Base-by-base conservation (phyloP, 129 eudicot genomes). In the Rutidosis leptorrhynchoides region DNA sequence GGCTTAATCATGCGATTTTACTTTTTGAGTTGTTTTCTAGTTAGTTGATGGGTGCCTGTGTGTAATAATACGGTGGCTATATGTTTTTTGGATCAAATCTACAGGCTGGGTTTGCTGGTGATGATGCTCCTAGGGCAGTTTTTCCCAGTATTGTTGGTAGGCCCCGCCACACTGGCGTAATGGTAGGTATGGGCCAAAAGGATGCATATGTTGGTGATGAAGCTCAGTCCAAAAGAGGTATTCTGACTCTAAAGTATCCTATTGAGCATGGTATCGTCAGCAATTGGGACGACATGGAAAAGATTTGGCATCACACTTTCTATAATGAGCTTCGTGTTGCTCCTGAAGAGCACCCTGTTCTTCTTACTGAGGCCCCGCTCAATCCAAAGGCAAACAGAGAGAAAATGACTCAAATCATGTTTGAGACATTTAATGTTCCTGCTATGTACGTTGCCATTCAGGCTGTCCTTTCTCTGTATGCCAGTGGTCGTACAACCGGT, bases 281-380 rank as follows among this genome's bases (percentile, higher is more conserved):
- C 82, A 83, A 86, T 81, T 86, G 88, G 93, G 93, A 86, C 67
- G 93, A 86, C 68, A 86, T 85, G 91, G 91, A 85, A 67, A 85
- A 82, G 75, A 85, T 85, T 2, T 85, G 91, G 91, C 91, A 85
- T 85, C 91, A 85, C 74, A 85, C 91, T 10, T 85, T 85, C 71
- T 85, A 85, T 78, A 83, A 86, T 30, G 93, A 86, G 76, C 93
- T 86, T 19, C 93, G 93, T 54, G 88, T 86, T 69, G 93, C 88
- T 63, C 93, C 95, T 29, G 88, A 86, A 69, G 93, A 86, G 77
- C 93, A 86, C 53, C 88, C 88, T 19, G 88, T 86, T 33, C 81
- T 86, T 62, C 83, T 84, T 4, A 84, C 90, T 0, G 90, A 84
- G 79, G 90, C 85, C 25, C 90, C 85, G 2, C 78, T 80, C 21